Conservation (phyloP, 1,284 basidiomycete genomes). For the Marasmius sp. region DNA sequence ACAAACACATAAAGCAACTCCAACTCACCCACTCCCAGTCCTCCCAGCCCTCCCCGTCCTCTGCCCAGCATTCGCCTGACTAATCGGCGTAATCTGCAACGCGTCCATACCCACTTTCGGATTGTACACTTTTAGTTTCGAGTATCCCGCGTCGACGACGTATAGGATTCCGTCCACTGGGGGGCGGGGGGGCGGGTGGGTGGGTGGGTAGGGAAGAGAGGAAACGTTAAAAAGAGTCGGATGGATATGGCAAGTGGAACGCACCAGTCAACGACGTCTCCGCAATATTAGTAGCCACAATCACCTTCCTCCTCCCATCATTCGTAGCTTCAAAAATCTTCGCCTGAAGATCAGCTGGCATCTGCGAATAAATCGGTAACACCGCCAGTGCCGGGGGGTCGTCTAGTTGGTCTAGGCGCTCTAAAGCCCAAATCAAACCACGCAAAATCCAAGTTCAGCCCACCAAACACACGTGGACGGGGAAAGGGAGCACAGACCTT, state of each 20-base stretch:
- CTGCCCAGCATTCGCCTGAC: constrained; percentile 96
- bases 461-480: no score
- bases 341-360: constrained; percentile 98
- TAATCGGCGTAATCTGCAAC: constrained; percentile 97
- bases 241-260: no score
- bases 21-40: constrained; percentile 84
- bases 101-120: constrained; percentile 99
- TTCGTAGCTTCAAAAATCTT: constrained; percentile 95
- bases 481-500: no score
- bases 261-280: constrained; percentile 95
- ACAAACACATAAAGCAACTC: neutral
- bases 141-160: constrained; percentile 96
- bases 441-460: no score
- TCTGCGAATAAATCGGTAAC: constrained; percentile 98
- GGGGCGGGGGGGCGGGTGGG: no score
- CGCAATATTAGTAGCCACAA: constrained; percentile 98
- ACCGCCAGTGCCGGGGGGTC: constrained; percentile 87
- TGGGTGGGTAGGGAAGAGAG: no score
- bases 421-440: no score
- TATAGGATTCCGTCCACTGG: constrained; percentile 98
- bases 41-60: constrained; percentile 94
- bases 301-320: constrained; percentile 95
- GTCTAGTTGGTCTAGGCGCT: constrained; percentile 89
- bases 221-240: no score
- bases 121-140: constrained; percentile 98